These are phyloP conservation scores for Pelargonium cotyledonis DNA, from an alignment of 441 rosid species.

Conservation along the genomic window DNA sequence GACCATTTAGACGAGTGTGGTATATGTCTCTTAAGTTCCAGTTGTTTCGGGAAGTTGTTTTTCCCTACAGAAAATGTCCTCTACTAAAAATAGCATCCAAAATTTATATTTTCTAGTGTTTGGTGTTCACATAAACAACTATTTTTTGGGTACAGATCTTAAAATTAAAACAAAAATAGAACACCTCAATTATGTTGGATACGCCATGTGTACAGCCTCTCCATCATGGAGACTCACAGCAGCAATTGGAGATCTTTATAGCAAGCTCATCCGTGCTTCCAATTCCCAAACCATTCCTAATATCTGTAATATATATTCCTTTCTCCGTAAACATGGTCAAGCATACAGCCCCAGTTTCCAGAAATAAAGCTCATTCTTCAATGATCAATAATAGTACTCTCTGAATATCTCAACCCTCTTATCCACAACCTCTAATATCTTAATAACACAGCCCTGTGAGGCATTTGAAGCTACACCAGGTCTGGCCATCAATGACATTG, in stretches of 20 bases:
- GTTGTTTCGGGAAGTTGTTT: too few relatives aligned
- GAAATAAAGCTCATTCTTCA: neutral
- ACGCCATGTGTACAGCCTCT: neutral
- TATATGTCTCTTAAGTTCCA: too few relatives aligned
- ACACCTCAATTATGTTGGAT: neutral
- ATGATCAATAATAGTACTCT: neutral
- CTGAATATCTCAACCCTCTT: neutral
- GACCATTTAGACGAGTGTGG: too few relatives aligned
- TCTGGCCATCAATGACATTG: neutral
- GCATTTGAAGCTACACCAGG: neutral
- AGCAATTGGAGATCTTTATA: neutral
- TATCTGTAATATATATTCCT: neutral
- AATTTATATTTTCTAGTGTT: too few relatives aligned
- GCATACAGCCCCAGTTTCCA: constrained; percentile 1
- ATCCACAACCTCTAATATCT: neutral
- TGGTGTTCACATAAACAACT: too few relatives aligned
- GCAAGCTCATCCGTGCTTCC: constrained; percentile 3
- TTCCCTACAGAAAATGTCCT: too few relatives aligned
- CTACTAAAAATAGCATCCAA: too few relatives aligned
- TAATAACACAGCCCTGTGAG: neutral
- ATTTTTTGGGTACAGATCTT: too few relatives aligned
- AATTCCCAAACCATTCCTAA: neutral
- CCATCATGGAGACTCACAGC: neutral
- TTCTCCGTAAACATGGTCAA: neutral
- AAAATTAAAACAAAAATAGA: too few relatives aligned